Conservation (phyloP, 1,139 yeast genomes). For the Pneumocystis canis region DNA sequence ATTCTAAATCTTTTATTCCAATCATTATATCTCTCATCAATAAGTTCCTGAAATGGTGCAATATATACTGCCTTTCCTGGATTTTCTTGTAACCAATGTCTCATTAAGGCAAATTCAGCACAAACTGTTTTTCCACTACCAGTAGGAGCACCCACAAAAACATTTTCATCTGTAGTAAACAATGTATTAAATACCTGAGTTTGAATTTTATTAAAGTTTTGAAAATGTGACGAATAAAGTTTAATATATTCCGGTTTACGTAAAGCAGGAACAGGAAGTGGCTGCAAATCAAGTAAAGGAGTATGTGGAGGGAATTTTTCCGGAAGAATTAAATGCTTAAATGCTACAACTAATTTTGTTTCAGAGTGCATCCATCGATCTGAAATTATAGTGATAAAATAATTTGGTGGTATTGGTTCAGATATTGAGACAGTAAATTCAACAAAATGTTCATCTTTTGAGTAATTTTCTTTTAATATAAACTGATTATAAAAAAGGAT, state of each 20-base stretch:
- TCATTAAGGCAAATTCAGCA: constrained; percentile 59
- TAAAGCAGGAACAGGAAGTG: constrained; percentile 36
- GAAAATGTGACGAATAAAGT: constrained; percentile 27
- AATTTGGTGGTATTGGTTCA: constrained; percentile 59
- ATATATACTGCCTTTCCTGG: constrained; percentile 55
- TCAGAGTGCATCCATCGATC: constrained; percentile 79
- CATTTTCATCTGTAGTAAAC: constrained; percentile 42
- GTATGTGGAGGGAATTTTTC: constrained; percentile 54
- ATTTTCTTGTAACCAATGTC: constrained; percentile 44
- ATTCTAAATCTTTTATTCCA: constrained; percentile 41
- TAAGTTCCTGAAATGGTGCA: constrained; percentile 41
- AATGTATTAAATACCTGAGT: constrained; percentile 52
- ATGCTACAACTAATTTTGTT: constrained; percentile 43
- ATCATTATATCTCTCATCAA: constrained; percentile 32
- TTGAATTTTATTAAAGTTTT: constrained; percentile 58
- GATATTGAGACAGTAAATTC: constrained; percentile 51
- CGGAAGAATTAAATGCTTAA: constrained; percentile 47
- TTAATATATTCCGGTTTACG: constrained; percentile 34
- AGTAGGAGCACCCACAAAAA: constrained; percentile 56
- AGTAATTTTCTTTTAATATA: constrained; percentile 35
- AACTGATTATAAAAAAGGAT: constrained; percentile 48
- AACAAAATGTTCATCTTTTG: constrained; percentile 40
- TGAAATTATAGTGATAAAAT: constrained; percentile 56
- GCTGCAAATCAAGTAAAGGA: constrained; percentile 37
- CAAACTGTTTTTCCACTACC: constrained; percentile 63